Evolutionary conservation across 306 rosid genomes (phyloP), one percentile per base, ranked within the genome.

Genomic region (Lathyrus tuberosus): DNA sequence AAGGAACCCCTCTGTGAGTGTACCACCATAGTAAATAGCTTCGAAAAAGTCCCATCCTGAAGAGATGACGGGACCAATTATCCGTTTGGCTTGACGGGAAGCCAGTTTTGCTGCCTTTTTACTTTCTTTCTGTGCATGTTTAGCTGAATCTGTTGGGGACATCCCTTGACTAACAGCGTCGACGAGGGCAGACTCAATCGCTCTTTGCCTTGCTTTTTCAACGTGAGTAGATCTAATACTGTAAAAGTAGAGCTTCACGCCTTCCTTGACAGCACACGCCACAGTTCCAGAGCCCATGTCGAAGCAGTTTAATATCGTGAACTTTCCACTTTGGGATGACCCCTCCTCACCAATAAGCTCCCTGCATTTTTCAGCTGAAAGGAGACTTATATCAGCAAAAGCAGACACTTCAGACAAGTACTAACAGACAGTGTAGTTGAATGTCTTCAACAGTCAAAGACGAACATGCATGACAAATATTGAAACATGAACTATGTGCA

Each of bases 41-140:
- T 95, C 97, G 13, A 80, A 89, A 31, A 91, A 91, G 82, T 95
- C 99, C 96, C 96, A 95, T 64, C 91, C 97, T 4, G 93, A 95
- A 44, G 97, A 87, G 81, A 95, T 84, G 30, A 95, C 79, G 72
- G 97, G 97, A 6, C 96, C 96, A 62, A 81, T 67, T 16, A 91
- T 82, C 67, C 91, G 84, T 71, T 95, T 89, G 66, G 89, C 86
- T 78, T 89, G 81, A 57, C 87, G 86, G 31, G 81, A 83, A 62
- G 86, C 93, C 70, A 84, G 16, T 71, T 91, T 87, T 12, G 92
- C 96, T 0, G 97, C 97, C 87, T 83, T 87, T 53, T 62, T 76
- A 13, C 97, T 92, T 42, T 78, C 89, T 69, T 82, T 83, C 56
- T 83, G 85, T 1, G 92, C 96, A 42, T 61, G 82, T 58, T 79